Base-by-base conservation (phyloP, 2,329 filamentous ascomycete species). In the Rugonectria rugulosa region DNA sequence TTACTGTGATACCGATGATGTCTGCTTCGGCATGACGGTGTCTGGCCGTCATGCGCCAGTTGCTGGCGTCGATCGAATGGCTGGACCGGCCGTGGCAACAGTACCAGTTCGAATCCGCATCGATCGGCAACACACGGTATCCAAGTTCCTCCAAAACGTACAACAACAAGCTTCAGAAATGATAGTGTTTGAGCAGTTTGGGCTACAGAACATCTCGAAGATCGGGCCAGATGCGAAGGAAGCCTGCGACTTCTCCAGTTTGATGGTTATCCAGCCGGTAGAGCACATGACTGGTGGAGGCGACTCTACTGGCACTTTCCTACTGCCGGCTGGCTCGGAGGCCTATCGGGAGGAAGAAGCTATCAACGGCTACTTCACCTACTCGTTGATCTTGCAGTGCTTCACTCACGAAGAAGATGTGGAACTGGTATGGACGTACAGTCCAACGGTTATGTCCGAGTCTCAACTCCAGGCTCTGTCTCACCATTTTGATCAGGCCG, bases 1-100 rank as follows among this genome's bases (percentile, higher is more conserved):
- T 87, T 86, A 59, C 65, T 75, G 3, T 15, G 81, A 56, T 2
- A 58, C 47, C 0, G 36, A 72, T 2, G 76, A 79, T 46, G 68
- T 79, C 9, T 65, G 75, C 8, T 79, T 79, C 41, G 78, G 77
- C 1, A 70, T 73, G 47, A 78, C 76, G 0, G 62, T 79, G 2
- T 76, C 76, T 4, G 78, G 78, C 6, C 71, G 78, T 20, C 62
- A 63, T 5, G 59, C 54, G 1, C 49, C 65, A 1, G 49, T 71
- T 2, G 10, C 36, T 3, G 65, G 56, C 9, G 54, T 66, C n/a
- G 64, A 70, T 7, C 19, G 24, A 1, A 59, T 70, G 20, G 20
- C 27, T 6, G 67, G 56, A 0, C 66, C 68, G 10, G 63, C 76
- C 57, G 74, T 79, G 40, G 72, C 64, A 11, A 66, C 64, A 1